These are phyloP conservation scores for Ogataea corticis DNA, from an alignment of 805 yeast genomes.

Conservation along the genomic window DNA sequence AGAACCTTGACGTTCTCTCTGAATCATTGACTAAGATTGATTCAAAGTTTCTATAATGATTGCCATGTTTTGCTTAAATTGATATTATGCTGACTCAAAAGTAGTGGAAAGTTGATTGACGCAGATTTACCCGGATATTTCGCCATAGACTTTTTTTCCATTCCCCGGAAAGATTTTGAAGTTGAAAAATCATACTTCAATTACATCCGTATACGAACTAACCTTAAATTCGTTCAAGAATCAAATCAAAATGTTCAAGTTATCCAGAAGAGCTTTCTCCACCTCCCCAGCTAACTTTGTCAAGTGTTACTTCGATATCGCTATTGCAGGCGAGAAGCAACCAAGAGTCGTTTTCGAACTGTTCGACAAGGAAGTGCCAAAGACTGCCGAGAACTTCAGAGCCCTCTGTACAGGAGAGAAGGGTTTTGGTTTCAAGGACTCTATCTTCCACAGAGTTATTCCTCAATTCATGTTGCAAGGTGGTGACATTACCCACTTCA, in stretches of 20 bases:
- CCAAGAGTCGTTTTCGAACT: slow-evolving; percentile 76
- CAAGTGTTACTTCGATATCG: slow-evolving; percentile 58
- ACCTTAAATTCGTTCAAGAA: no score
- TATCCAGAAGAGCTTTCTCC: slow-evolving; percentile 50
- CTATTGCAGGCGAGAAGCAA: slow-evolving; percentile 52
- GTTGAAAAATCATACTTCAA: no score
- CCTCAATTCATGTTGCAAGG: slow-evolving; percentile 97
- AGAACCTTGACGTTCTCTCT: slow-evolving; percentile 14
- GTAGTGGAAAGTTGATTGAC: not conserved
- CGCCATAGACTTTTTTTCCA: not conserved
- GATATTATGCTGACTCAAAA: not conserved
- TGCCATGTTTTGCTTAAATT: not conserved
- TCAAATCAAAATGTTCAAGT: slow-evolving; percentile 20
- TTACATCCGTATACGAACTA: no score
- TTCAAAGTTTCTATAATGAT: slow-evolving; percentile 10
- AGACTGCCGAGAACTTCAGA: slow-evolving; percentile 95
- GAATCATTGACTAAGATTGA: slow-evolving; percentile 14
- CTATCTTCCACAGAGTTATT: slow-evolving; percentile 93
- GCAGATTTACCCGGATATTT: slow-evolving; percentile 4
- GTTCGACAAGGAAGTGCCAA: slow-evolving; percentile 89
- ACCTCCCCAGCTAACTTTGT: slow-evolving; percentile 44
- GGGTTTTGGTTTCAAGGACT: slow-evolving; percentile 85
- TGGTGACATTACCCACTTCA: slow-evolving; percentile 79
- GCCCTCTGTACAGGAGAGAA: slow-evolving; percentile 87
- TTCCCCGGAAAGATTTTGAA: not conserved